A percentile compares a stretch with the other conserved stretches of the same genome.
These are phyloP conservation scores for Russula virescens DNA, from an alignment of 768 basidiomycete species.

Conservation along the genomic window DNA sequence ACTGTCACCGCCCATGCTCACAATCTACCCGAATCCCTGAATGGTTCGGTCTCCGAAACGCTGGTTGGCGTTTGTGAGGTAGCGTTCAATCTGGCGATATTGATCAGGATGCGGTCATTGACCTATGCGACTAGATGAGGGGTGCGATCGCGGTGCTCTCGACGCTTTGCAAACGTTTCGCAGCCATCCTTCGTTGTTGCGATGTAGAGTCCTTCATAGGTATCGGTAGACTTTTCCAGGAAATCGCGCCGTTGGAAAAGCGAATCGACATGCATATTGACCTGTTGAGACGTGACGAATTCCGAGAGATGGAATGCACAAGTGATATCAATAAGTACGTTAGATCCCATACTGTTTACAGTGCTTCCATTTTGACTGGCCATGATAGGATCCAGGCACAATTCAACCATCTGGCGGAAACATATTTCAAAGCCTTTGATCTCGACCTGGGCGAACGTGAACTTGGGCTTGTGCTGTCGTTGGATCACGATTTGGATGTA, in stretches of 20 bases:
- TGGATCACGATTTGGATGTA: conserved; percentile 91
- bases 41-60: conserved; percentile 71
- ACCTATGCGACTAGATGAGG: conserved; percentile 56
- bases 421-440: conserved; percentile 78
- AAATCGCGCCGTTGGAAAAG: conserved; percentile 85
- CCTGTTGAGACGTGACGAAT: conserved; percentile 78
- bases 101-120: background rate
- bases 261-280: conserved; percentile 90
- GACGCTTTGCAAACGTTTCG: conserved; percentile 84
- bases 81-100: background rate
- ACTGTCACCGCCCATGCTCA: conserved; percentile 76
- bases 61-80: conserved; percentile 96
- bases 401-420: conserved; percentile 87
- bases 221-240: conserved; percentile 75
- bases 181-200: conserved; percentile 72
- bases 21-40: conserved; percentile 78
- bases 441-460: conserved; percentile 88
- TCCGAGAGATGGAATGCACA: conserved; percentile 90
- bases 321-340: conserved; percentile 82
- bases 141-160: conserved; percentile 76
- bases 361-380: background rate
- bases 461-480: conserved; percentile 69
- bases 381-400: conserved; percentile 75
- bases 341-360: background rate
- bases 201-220: conserved; percentile 82